Evolutionary conservation across 305 asterid species (phyloP), one percentile per base, ranked within the genome.

Genomic region (Solanum aculeatissimum): DNA sequence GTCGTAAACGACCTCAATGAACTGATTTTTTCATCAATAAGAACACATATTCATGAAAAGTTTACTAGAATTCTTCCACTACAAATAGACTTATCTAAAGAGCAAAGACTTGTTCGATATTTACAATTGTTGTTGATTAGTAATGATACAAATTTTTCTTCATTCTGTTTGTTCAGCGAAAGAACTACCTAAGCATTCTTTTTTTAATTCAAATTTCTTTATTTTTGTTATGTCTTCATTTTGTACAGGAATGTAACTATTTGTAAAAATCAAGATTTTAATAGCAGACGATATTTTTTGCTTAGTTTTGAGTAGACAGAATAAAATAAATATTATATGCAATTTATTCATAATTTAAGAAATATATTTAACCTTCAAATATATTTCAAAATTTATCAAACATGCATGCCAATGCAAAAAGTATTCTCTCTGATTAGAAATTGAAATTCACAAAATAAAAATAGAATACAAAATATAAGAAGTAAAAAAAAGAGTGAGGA

Each of bases 221-320:
- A 0, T 2, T 2, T 54, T 54, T 0, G 7, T 19, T 2, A 18
- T 4, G 10, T 54, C 12, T 54, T 0, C 21, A 18, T 19, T 9
- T 55, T 55, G 0, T 9, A 7, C 16, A 53, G 10, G 21, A 16
- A 16, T 0, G 13, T 2, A 6, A 4, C 55, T 51, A 16, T 15
- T 51, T n/a, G n/a, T 51, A 51, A 53, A 53, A 45, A 53, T 6
- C 0, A 16, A 1, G 16, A 53, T 53, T 53, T 53, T 53, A 53
- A 21, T 7, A 16, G 10, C 7, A 16, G 9, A 2, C 0, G 16
- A 53, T 3, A 6, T 0, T 2, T 7, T 16, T 16, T 4, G 16
- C 21, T 53, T 53, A 53, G 1, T 53, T 6, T 53, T 6, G 4
- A 53, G 16, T 53, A 53, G 58, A 4, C 1, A 4, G 2, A 7